Evolutionary conservation across 2,329 filamentous ascomycete genomes (phyloP), one percentile per base, ranked within the genome.

Genomic region (Neonectria coccinea): DNA sequence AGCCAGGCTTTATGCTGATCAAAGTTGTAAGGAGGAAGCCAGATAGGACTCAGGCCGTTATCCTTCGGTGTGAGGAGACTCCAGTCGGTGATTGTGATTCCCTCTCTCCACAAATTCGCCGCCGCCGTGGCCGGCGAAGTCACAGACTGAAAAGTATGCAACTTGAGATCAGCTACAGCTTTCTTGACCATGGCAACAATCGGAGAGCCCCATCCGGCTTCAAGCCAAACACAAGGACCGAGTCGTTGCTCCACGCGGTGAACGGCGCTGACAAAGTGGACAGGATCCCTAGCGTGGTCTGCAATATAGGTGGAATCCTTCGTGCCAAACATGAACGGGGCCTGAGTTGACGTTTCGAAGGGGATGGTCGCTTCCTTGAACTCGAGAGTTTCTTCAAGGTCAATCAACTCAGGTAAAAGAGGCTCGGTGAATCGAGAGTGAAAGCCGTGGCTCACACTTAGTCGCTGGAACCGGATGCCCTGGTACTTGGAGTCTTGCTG

Each of bases 11-110:
- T 62, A 33, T 61, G 42, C 2, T 41, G 27, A n/a, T 71, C 64
- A 36, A 71, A 69, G 50, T 44, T 62, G 42, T 67, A 71, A 0
- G 67, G 69, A 36, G 69, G 69, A 12, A 69, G 61, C 65, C 65
- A 71, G 3, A 65, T 52, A 20, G 57, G 47, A n/a, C 42, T 52
- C 4, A 62, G 56, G 9, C 51, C 36, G 20, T 45, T 61, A 3
- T 59, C 44, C 50, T 66, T 66, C 16, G 60, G 60, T 12, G 61
- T 64, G n/a, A 65, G 29, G 29, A 71, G 67, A 29, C 52, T 54
- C 69, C 69, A 71, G 27, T 59, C 61, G 0, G 69, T 58, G 5
- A 56, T 36, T 11, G 44, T 25, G 39, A 66, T 29, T 0, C 65
- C 67, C n/a, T 66, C 59, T 12, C 48, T 42, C 69, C 69, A 71